Evolutionary conservation across 768 basidiomycete species (phyloP), one percentile per base, ranked within the genome.

Genomic region (Megacollybia marginata): DNA sequence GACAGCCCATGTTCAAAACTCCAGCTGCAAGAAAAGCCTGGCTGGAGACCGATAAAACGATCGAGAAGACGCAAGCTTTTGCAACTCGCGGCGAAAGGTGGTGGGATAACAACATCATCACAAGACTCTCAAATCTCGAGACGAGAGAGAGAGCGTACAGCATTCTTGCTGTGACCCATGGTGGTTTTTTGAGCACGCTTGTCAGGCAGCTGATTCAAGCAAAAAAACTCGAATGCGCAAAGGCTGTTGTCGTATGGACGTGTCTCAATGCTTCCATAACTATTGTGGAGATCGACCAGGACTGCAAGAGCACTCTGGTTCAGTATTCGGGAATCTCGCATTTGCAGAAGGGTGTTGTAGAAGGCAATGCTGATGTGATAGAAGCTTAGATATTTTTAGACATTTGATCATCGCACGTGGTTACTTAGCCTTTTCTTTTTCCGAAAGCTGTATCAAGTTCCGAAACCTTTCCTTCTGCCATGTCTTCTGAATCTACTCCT

Each of bases 161-260:
- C 50, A 68, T 87, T 42, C 70, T 91, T 31, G 74, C 82, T 11
- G 76, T 79, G 51, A 77, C 80, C 38, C 88, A 91, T 49, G 85
- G 85, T 2, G 85, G 77, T 0, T 72, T 77, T 56, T 85, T 89
- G 51, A 64, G 65, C 16, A 67, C 69, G 28, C 68, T 89, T 48
- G 66, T 84, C 50, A 67, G 68, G 16, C 65, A 59, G 36, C 58
- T 88, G 57, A 54, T 76, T n/a, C 63, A 66, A 18, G 71, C 69
- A 42, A 59, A 71, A 33, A 60, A 67, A 55, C 54, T 75, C 47
- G 54, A 49, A 44, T 69, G 67, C 48, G 70, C 61, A 19, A 58
- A 65, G 13, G 68, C 68, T 1, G 67, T 73, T 20, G 55, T 59
- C 12, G 49, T 71, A 35, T 55, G 59, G 53, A 55, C 57, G 46